phyloP scores from a whole-genome alignment of 2,329 filamentous ascomycete species.

The Lachnellula arida region DNA sequence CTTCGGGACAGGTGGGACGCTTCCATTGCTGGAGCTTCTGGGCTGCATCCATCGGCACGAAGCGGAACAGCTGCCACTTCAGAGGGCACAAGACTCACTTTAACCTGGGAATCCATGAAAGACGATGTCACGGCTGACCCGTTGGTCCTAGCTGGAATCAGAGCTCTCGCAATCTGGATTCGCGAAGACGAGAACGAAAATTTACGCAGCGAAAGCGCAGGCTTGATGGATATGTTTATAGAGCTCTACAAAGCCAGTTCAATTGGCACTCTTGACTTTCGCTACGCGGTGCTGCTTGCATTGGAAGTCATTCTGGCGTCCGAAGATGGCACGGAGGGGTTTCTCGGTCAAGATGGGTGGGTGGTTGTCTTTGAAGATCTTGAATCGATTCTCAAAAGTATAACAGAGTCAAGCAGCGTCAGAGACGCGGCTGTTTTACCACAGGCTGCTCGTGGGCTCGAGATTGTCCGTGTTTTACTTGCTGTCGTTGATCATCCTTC shows the following conservation, averaged over 20 bases:
- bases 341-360: constrained; percentile 53
- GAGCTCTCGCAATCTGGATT: constrained; percentile 61
- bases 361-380: constrained; percentile 47
- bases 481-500: constrained; percentile 45
- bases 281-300: constrained; percentile 52
- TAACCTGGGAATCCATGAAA: constrained; percentile 54
- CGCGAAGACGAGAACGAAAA: constrained; percentile 61
- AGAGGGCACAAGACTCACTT: constrained; percentile 41
- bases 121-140: constrained; percentile 48
- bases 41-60: constrained; percentile 55
- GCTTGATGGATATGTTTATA: constrained; percentile 58
- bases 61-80: constrained; percentile 39
- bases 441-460: constrained; percentile 45
- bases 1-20: constrained; percentile 67
- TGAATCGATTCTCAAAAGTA: constrained; percentile 37
- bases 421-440: constrained; percentile 19
- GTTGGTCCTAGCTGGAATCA: constrained; percentile 53
- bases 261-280: constrained; percentile 43
- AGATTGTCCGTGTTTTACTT: constrained; percentile 52
- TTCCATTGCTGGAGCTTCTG: constrained; percentile 56
- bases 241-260: constrained; percentile 49
- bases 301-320: constrained; percentile 53
- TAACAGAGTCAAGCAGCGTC: constrained; percentile 6
- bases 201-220: constrained; percentile 44
- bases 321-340: constrained; percentile 34